Evolutionary conservation across 1,139 yeast genomes (phyloP), one percentile per base, ranked within the genome.

Genomic region (Yamadazyma sp.): DNA sequence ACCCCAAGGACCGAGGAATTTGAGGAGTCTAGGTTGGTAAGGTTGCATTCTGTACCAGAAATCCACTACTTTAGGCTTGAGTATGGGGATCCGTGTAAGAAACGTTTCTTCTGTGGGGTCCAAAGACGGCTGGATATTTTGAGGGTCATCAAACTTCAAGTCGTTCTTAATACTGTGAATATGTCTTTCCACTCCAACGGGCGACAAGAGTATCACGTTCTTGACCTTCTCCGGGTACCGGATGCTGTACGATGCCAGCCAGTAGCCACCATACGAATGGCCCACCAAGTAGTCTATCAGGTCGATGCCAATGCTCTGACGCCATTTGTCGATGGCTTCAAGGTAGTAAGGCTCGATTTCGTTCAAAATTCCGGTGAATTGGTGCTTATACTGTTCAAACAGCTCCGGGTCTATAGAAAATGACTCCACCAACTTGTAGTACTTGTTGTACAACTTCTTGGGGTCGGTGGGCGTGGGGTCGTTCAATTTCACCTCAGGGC

Each of bases 131-230:
- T 45, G 47, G 8, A 61, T 42, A 1, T 42, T 43, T 27, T 39
- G 31, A 9, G 43, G 37, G 8, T 42, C 40, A 2, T 52, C 53
- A 41, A 33, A 39, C 14, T 55, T 36, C 24, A 41, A 48, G 20
- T 53, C 69, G 43, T 79, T 77, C 22, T 77, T 72, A 2, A 83
- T 62, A 0, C 89, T 82, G 54, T 73, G 81, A 1, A 83, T 77
- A 40, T 79, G 80, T 39, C 87, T 69, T 50, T 87, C 95, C 17
- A 92, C 86, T 0, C 97, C 98, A 0, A 91, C 95, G 0, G 98
- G 98, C 1, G 96, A 86, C 2, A 87, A 81, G 28, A 92, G 68
- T 25, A 88, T 73, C 44, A 92, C 66, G 46, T 79, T 78, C 18
- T 77, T 66, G n/a, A 92, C 73, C 2, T 73, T 68, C 1, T 75